Base-by-base conservation (phyloP, 2,329 filamentous ascomycete genomes). In the Pseudogymnoascus sp. region DNA sequence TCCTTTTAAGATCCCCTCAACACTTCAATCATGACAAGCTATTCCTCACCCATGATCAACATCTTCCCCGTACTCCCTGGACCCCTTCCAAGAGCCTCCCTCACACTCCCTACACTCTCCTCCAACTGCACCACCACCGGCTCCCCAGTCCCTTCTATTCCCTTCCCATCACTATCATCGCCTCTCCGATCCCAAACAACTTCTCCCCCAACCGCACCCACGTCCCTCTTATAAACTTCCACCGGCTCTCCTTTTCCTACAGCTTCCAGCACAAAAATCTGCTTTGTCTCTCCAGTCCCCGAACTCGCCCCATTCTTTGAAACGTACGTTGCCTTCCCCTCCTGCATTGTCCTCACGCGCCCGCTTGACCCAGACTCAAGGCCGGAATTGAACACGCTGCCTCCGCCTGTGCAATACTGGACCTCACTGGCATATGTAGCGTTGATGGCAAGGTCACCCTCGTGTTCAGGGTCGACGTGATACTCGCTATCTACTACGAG, bases 291-390 rank as follows among this genome's bases (percentile, higher is more conserved):
- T 80, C 0, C 67, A 63, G 1, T 79, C 70, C 17, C 74, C 71
- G 33, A 78, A 21, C 50, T 56, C 10, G 17, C 23, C 17, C 50
- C 50, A 35, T 15, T 35, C 29, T 56, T 72, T 61, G 77, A 75
- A n/a, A 79, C 75, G 71, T 85, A 89, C 31, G 71, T 74, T 4
- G 85, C 87, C 4, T 78, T 81, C 33, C 85, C 86, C 40, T 83
- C 82, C 66, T 86, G 82, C 42, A 71, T 78, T 0, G 85, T 88
- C 1, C 69, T 71, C 9, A 85, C 70, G 2, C 71, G 68, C 0
- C 78, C 74, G 6, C 78, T 56, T 5, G 65, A 5, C 73, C 63
- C 42, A 80, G 69, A 1, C 77, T 77, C 66, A 83, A 80, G 26
- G 76, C 70, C 0, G 80, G 67, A 38, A 72, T 65, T 1, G 77